Evolutionary conservation across 1,284 basidiomycete genomes (phyloP).

Genomic region (Melampsora occidentalis): DNA sequence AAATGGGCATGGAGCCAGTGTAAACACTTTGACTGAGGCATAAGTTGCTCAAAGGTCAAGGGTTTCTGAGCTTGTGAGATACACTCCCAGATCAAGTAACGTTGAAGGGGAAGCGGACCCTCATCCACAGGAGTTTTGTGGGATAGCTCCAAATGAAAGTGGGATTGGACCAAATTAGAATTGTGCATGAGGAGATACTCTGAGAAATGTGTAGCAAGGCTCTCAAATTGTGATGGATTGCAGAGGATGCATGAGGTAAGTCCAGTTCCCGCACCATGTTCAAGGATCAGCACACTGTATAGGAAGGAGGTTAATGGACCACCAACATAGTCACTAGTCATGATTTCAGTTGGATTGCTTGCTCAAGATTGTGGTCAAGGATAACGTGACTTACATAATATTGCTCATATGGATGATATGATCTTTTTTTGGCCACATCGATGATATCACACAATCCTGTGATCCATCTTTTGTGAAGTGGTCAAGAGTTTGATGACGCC

Average conservation of each 20-base stretch:
- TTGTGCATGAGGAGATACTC: background rate
- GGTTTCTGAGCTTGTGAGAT: background rate
- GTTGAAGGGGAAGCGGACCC: background rate
- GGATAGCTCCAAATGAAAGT: background rate
- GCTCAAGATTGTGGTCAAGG: background rate
- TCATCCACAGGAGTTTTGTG: background rate
- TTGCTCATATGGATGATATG: too few species aligned
- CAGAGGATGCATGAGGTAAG: background rate
- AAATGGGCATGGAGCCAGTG: background rate
- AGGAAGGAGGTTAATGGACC: background rate
- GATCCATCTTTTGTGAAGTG: background rate
- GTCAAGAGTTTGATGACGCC: background rate
- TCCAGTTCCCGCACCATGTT: background rate
- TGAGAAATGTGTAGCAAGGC: background rate
- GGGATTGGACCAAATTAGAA: background rate
- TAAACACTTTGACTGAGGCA: background rate
- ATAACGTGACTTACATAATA: background rate
- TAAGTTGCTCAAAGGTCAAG: conserved; percentile 1
- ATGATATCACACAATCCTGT: background rate
- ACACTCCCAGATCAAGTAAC: background rate
- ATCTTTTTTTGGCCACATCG: background rate
- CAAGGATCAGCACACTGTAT: background rate
- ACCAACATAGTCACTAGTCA: background rate
- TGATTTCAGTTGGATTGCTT: background rate
- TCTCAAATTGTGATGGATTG: background rate